phyloP scores from a whole-genome alignment of 345 rosid genomes.

The Hypericum androsaemum region DNA sequence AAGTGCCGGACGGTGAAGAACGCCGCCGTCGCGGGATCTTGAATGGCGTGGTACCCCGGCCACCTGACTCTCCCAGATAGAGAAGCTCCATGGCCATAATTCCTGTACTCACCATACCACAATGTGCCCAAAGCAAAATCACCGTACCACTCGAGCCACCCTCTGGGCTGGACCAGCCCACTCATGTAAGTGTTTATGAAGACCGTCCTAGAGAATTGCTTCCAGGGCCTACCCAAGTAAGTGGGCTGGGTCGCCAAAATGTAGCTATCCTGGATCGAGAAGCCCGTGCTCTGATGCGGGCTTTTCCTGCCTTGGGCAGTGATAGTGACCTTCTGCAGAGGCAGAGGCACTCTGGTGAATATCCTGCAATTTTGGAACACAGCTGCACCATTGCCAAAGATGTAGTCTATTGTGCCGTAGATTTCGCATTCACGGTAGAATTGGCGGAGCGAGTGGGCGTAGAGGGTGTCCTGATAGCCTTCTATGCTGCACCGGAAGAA shows the following conservation, averaged over 20 bases:
- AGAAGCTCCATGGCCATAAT: neutral
- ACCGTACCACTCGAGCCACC: conserved; percentile 7
- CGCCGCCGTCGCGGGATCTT: neutral
- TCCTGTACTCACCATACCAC: conserved; percentile 3
- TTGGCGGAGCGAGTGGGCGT: conserved; percentile 4
- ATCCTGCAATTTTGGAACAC: conserved; percentile 4
- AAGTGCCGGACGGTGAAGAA: conserved; percentile 1
- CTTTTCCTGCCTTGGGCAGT: conserved; percentile 4
- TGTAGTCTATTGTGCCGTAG: conserved; percentile 3
- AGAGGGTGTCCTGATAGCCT: conserved; percentile 3
- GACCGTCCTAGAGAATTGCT: neutral
- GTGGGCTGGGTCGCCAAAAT: neutral
- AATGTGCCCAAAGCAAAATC: neutral
- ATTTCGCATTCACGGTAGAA: conserved; percentile 6
- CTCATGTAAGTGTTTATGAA: conserved; percentile 3
- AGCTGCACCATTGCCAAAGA: conserved; percentile 2
- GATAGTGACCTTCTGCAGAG: conserved; percentile 1
- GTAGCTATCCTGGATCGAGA: conserved; percentile 4
- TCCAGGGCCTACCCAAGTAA: conserved; percentile 1
- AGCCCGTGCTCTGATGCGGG: conserved; percentile 6
- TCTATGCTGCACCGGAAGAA: conserved; percentile 2
- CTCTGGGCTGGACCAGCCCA: neutral
- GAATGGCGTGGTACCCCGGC: neutral
- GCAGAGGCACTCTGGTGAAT: neutral
- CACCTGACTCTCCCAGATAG: neutral